Evolutionary conservation across 2,329 filamentous ascomycete species (phyloP), one percentile per base, ranked within the genome.

Genomic region (Rhynchosporium graminicola): DNA sequence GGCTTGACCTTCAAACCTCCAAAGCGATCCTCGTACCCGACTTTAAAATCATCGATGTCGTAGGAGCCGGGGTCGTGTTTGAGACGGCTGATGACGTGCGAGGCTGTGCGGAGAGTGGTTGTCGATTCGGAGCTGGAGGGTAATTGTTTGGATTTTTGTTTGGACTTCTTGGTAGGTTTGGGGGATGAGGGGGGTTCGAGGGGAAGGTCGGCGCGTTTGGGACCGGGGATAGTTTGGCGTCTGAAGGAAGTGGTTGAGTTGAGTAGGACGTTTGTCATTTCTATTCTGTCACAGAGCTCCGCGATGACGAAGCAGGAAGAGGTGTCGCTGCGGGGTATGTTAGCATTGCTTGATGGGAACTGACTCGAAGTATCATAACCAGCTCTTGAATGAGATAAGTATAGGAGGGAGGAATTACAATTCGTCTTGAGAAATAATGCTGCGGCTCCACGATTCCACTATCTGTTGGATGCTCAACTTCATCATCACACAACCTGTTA

Each of bases 1-100:
- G 57, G 46, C 42, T 67, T 70, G 29, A 68, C 67, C 46, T 65
- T 29, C 7, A 66, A 60, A n/a, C 47, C 51, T 15, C 43, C 60
- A 47, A 67, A 58, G 6, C 69, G 64, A 62, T 71, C 69, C 15
- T 59, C 6, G 45, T 71, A 71, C 0, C 69, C 69, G 42, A 71
- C 59, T 13, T 26, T 50, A 8, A 51, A 59, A 6, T 59, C 45
- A 13, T 59, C 57, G 10, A 59, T 59, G n/a, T 59, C 46, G 45
- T 29, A 51, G n/a, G 33, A 40, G 13, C 29, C 31, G 9, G 46
- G 46, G 33, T 59, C 57, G 31, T 59, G 26, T 33, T 48, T 59
- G 20, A 59, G 46, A 15, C 45, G 45, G 29, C 31, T 59, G 12
- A 59, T 20, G 7, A 59, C 46, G 28, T 59, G 15, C 3, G 57